These are phyloP conservation scores for Cenchrus purpureus DNA, from an alignment of 176 grass and related monocot genomes.

Conservation along the genomic window DNA sequence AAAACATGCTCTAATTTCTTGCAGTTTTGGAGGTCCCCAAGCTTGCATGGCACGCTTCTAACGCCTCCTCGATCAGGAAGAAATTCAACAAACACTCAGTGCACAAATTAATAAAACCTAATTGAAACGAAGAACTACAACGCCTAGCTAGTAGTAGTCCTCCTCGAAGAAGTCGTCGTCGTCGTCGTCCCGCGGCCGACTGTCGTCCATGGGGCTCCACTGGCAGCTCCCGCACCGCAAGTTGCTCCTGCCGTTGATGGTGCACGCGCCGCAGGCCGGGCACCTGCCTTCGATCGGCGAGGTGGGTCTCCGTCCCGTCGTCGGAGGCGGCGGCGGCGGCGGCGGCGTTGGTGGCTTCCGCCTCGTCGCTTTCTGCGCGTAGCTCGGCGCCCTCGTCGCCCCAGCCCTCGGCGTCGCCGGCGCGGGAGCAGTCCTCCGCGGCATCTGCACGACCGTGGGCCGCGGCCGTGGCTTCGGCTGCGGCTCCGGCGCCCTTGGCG, in stretches of 20 bases:
- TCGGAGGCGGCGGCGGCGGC: neutral
- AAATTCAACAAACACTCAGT: neutral
- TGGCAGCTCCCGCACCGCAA: neutral
- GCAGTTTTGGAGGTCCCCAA: neutral
- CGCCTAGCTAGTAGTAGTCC: neutral
- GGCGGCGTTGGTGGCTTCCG: neutral
- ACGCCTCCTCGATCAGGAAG: neutral
- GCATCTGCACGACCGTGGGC: slow-evolving; percentile 24
- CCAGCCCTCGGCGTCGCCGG: neutral
- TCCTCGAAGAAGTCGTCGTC: slow-evolving; percentile 18
- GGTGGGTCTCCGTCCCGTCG: neutral
- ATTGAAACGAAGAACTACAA: no score
- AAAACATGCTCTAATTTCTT: no score
- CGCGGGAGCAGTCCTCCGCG: neutral
- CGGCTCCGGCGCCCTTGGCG: neutral
- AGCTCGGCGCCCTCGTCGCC: neutral
- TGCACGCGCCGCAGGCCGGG: neutral
- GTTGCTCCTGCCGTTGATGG: neutral
- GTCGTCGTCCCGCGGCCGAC: neutral
- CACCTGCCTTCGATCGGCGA: neutral
- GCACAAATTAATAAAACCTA: neutral
- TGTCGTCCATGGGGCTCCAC: neutral
- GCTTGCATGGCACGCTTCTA: neutral
- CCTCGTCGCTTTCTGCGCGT: neutral
- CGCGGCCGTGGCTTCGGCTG: neutral